phyloP scores from a whole-genome alignment of 73 alveolate genomes.

The Paramecium biaurelia region DNA sequence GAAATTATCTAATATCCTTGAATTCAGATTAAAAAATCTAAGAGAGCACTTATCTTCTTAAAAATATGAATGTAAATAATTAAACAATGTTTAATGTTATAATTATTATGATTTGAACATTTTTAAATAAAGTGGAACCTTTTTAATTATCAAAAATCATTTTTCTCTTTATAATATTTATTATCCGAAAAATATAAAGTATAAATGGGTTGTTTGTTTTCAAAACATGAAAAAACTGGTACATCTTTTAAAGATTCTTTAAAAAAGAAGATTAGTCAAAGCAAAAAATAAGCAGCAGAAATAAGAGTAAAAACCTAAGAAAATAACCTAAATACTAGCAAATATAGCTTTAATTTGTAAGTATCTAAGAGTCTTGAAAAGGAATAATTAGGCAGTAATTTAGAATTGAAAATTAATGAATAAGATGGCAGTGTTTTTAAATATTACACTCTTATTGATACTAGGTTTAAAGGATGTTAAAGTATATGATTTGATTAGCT shows the following conservation, averaged over 20 bases:
- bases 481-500: not conserved
- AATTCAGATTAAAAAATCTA: not conserved
- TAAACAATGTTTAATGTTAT: too few relatives aligned
- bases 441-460: not conserved
- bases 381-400: not conserved
- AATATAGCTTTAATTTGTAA: not conserved
- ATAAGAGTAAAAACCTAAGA: not conserved
- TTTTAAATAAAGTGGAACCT: not conserved
- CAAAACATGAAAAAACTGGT: not conserved
- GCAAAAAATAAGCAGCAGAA: not conserved
- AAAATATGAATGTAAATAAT: too few relatives aligned
- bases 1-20: too few relatives aligned
- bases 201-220: not conserved
- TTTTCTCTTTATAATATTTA: not conserved
- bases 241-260: not conserved
- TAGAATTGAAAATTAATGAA: not conserved
- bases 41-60: too few relatives aligned
- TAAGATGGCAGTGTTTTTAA: not conserved
- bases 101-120: not conserved
- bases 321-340: not conserved
- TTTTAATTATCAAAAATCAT: not conserved
- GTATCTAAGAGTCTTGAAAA: not conserved
- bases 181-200: not conserved
- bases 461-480: not conserved
- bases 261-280: not conserved